These are phyloP conservation scores for Prunus yedoensis DNA, from an alignment of 331 rosid species.

Conservation along the genomic window DNA sequence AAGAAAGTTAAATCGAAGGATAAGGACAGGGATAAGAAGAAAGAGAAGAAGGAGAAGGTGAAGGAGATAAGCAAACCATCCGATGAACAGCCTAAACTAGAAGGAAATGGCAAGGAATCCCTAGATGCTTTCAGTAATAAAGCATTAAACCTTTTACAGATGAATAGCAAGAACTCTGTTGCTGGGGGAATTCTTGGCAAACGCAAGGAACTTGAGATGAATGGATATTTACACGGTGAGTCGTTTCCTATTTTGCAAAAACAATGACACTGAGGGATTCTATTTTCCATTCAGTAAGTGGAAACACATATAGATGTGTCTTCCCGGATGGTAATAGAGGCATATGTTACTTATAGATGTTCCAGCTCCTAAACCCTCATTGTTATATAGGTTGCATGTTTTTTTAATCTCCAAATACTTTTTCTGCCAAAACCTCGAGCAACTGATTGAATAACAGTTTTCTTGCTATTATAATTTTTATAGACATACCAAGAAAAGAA, in stretches of 20 bases:
- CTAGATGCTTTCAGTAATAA: neutral
- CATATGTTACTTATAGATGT: neutral
- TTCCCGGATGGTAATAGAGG: neutral
- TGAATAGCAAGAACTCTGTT: neutral
- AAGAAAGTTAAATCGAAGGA: constrained; percentile 17
- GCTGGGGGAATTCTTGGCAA: constrained; percentile 6
- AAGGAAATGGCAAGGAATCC: neutral
- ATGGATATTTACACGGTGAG: constrained; percentile 20
- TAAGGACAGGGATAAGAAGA: neutral
- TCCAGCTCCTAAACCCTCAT: neutral
- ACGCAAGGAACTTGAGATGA: constrained; percentile 15
- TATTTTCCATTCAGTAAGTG: neutral
- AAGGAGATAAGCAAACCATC: neutral
- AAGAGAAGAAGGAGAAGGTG: constrained; percentile 7
- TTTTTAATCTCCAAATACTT: neutral
- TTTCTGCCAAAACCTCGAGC: neutral
- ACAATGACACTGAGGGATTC: neutral
- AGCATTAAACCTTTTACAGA: neutral
- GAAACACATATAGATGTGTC: neutral
- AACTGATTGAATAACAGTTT: neutral
- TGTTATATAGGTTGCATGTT: neutral
- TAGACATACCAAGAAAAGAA: neutral
- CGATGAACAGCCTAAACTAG: neutral
- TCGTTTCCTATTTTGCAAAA: neutral
- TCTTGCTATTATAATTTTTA: neutral